Evolutionary conservation across 805 yeast genomes (phyloP).

Genomic region (Saccharomyces kudriavzevii): DNA sequence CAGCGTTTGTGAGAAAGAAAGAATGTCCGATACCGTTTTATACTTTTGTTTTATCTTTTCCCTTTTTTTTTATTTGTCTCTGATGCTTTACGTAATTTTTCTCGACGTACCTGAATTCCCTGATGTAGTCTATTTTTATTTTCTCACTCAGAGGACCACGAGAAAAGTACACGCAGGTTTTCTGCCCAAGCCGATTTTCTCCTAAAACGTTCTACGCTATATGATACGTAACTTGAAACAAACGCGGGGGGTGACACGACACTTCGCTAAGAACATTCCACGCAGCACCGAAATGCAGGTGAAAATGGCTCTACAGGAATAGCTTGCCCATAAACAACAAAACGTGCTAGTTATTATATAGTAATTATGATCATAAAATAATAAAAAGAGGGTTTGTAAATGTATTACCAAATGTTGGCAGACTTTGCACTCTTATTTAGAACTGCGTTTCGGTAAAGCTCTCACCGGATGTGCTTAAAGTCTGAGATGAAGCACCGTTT

Average conservation of each 20-base stretch:
- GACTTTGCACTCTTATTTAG: not conserved
- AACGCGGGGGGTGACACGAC: not conserved
- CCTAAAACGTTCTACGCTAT: not conserved
- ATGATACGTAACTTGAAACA: not conserved
- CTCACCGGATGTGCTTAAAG: slow-evolving; percentile 35
- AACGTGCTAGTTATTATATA: not conserved
- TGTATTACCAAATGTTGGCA: not conserved
- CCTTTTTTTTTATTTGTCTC: not conserved
- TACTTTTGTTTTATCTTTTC: not conserved
- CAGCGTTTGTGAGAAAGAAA: not conserved
- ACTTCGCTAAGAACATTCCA: not conserved
- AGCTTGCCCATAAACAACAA: not conserved
- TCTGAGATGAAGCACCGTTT: slow-evolving; percentile 36
- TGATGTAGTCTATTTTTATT: not conserved
- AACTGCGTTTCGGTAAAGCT: slow-evolving; percentile 37
- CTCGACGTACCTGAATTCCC: not conserved
- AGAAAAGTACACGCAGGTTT: not conserved
- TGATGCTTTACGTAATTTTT: not conserved
- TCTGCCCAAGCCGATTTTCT: not conserved
- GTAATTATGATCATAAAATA: not conserved
- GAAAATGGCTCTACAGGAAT: not conserved
- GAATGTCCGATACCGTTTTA: not conserved
- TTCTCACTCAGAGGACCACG: not conserved
- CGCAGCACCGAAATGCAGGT: not conserved
- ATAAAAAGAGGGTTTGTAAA: not conserved